These are phyloP conservation scores for Talaromyces sp. DNA, from an alignment of 2,329 filamentous ascomycete species.

Conservation along the genomic window DNA sequence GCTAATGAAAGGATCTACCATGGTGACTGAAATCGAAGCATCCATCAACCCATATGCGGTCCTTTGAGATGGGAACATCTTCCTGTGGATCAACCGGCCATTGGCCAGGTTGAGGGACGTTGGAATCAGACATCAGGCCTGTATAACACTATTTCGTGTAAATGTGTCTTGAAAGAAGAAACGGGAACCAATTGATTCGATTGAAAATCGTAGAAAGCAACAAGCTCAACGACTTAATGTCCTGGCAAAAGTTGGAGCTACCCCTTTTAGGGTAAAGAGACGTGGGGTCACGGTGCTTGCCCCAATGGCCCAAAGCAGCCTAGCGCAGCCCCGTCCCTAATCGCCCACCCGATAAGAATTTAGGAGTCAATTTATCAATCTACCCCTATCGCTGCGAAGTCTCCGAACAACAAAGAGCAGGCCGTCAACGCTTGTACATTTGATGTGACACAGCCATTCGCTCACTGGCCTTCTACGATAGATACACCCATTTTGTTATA, in stretches of 20 bases:
- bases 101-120: constrained; percentile 54
- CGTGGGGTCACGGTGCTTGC: constrained; percentile 8
- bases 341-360: neutral
- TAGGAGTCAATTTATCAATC: constrained; percentile 8
- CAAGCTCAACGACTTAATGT: neutral
- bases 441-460: neutral
- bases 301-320: neutral
- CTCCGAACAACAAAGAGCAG: constrained; percentile 1
- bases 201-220: neutral
- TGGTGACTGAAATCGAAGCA: constrained; percentile 99
- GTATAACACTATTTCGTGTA: neutral
- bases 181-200: neutral
- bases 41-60: constrained; percentile 95
- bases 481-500: neutral
- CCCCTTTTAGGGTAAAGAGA: constrained; percentile 14
- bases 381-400: constrained; percentile 1
- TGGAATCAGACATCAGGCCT: constrained; percentile 22
- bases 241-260: neutral
- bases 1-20: constrained; percentile 52
- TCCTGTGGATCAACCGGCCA: constrained; percentile 67
- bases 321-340: neutral
- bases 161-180: neutral
- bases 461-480: neutral
- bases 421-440: constrained; percentile 5
- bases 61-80: constrained; percentile 57